phyloP scores from a whole-genome alignment of 2,329 filamentous ascomycete genomes.

The Cladosporium sp. region DNA sequence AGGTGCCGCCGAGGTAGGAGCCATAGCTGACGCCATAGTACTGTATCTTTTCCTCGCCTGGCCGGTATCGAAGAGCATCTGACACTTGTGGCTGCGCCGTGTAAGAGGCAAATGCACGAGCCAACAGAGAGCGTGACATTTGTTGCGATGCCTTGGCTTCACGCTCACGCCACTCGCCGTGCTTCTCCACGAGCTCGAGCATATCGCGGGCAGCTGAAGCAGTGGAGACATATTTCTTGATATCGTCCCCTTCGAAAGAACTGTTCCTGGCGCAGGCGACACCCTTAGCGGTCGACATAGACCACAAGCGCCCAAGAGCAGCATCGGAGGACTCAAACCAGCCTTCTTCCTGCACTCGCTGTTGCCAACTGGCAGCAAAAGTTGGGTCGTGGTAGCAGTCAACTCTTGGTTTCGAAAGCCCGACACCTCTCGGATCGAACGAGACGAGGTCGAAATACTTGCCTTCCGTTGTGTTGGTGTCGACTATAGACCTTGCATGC shows the following conservation, averaged over 20 bases:
- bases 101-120: background rate
- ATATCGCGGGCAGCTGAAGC: conserved; percentile 52
- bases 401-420: conserved; percentile 37
- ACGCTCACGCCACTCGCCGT: conserved; percentile 36
- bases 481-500: conserved; percentile 31
- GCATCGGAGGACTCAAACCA: conserved; percentile 40
- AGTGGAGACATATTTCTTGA: conserved; percentile 49
- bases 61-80: conserved; percentile 22
- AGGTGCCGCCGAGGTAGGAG: conserved; percentile 45
- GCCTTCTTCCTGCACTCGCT: conserved; percentile 42
- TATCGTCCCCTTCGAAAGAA: conserved; percentile 39
- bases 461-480: conserved; percentile 27
- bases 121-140: background rate
- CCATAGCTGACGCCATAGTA: conserved; percentile 51
- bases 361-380: conserved; percentile 38
- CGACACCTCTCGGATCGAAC: conserved; percentile 48
- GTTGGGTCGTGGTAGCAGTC: conserved; percentile 37
- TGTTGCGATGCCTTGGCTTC: conserved; percentile 25
- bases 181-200: conserved; percentile 49
- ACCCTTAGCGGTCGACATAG: conserved; percentile 41
- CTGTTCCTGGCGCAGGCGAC: conserved; percentile 28
- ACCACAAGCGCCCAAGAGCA: conserved; percentile 44
- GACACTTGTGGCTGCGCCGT: background rate
- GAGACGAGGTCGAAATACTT: conserved; percentile 45
- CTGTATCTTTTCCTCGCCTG: conserved; percentile 38